These are phyloP conservation scores for Eremothecium coryli DNA, from an alignment of 1,139 yeast genomes.

Conservation along the genomic window DNA sequence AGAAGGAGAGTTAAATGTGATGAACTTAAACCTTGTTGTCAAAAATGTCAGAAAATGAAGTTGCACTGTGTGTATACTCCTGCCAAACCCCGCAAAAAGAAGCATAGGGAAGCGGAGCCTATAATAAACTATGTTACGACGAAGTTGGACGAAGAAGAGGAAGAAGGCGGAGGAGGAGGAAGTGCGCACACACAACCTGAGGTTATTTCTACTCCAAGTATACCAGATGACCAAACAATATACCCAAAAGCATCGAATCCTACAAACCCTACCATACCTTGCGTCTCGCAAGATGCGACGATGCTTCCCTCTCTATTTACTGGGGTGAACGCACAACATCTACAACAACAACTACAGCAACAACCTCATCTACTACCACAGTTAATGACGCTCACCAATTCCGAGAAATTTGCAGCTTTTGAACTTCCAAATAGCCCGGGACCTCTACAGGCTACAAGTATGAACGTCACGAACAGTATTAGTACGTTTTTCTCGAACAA, in stretches of 20 bases:
- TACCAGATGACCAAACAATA: slow-evolving; percentile 8
- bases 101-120: slow-evolving; percentile 11
- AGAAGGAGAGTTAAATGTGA: slow-evolving; percentile 87
- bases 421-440: slow-evolving; percentile 22
- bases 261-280: slow-evolving; percentile 6
- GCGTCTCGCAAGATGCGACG: slow-evolving; percentile 3
- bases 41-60: slow-evolving; percentile 68
- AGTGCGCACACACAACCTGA: background rate
- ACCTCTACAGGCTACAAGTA: slow-evolving; percentile 17
- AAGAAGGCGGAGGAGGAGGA: background rate
- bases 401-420: slow-evolving; percentile 22
- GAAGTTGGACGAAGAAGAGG: slow-evolving; percentile 8
- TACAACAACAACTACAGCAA: slow-evolving; percentile 24
- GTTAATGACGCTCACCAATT: slow-evolving; percentile 16
- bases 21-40: slow-evolving; percentile 71
- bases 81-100: slow-evolving; percentile 15
- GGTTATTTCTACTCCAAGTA: background rate
- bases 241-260: slow-evolving; percentile 6
- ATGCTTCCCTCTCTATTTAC: slow-evolving; percentile 13
- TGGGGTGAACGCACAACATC: slow-evolving; percentile 9
- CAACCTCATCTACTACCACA: slow-evolving; percentile 19
- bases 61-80: slow-evolving; percentile 59
- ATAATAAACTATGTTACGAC: slow-evolving; percentile 15
- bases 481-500: slow-evolving; percentile 23
- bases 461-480: slow-evolving; percentile 25